These are phyloP conservation scores for Myxozyma sirexii DNA, from an alignment of 805 yeast species.

Conservation along the genomic window DNA sequence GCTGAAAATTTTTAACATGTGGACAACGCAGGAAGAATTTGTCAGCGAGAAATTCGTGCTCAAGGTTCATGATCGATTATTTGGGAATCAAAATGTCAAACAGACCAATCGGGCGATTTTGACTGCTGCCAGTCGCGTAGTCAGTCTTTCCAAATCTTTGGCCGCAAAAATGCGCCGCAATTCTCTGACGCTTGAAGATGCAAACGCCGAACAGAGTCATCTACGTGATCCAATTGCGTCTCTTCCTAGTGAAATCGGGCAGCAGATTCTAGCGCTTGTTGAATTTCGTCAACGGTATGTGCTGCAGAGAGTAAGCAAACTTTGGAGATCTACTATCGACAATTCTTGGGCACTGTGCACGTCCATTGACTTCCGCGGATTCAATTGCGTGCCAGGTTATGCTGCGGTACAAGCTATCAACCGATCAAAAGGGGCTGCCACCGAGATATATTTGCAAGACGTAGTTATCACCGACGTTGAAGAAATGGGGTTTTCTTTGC, in stretches of 20 bases:
- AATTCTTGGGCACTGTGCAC: conserved; percentile 2
- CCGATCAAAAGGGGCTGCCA: neutral
- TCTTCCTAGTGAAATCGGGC: conserved; percentile 13
- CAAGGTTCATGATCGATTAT: conserved; percentile 3
- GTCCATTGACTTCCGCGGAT: conserved; percentile 8
- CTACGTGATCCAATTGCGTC: conserved; percentile 1
- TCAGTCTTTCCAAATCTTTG: neutral
- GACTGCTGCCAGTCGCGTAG: neutral
- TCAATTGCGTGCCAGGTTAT: conserved; percentile 2
- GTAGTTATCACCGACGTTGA: conserved; percentile 4
- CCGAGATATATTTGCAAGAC: conserved; percentile 1
- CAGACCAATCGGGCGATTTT: neutral
- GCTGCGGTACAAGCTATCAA: neutral
- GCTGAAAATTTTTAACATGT: neutral
- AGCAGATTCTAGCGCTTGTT: neutral
- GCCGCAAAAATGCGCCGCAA: neutral
- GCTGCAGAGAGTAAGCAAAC: conserved; percentile 8
- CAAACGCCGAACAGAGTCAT: neutral
- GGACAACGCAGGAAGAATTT: neutral
- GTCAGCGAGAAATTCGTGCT: conserved; percentile 9
- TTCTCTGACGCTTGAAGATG: neutral
- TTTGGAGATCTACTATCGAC: neutral
- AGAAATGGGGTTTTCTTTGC: neutral
- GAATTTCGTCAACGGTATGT: conserved; percentile 5
- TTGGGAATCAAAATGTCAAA: neutral